Percentiles rank a stretch among this genome's conserved stretches.
Evolutionary conservation across 2,329 filamentous ascomycete genomes (phyloP).

Genomic region (Ophiostoma novo-ulmi): DNA sequence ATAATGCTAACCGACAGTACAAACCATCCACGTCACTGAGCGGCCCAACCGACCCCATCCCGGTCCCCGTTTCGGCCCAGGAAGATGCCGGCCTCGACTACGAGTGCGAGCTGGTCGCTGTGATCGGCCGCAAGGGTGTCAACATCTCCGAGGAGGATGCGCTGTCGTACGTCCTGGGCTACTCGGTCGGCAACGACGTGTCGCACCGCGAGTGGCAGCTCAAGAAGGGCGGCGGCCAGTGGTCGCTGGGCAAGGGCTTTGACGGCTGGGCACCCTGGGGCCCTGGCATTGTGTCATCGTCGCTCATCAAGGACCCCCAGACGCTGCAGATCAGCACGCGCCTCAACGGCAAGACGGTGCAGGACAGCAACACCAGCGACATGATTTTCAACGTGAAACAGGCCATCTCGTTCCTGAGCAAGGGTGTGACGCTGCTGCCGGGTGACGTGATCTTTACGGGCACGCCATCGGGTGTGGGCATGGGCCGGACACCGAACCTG

Average conservation of each 20-base stretch:
- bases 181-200: conserved; percentile 73
- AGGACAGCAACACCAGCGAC: conserved; percentile 54
- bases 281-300: conserved; percentile 60
- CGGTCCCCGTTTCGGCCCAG: conserved; percentile 61
- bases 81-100: conserved; percentile 65
- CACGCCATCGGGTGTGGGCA: conserved; percentile 65
- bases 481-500: conserved; percentile 60
- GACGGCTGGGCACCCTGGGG: conserved; percentile 72
- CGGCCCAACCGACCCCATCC: conserved; percentile 61
- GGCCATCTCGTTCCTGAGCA: conserved; percentile 55
- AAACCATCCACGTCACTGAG: conserved; percentile 63
- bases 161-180: conserved; percentile 68
- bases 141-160: conserved; percentile 62
- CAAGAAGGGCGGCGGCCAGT: conserved; percentile 62
- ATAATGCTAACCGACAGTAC: conserved; percentile 40
- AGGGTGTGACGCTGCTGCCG: conserved; percentile 57
- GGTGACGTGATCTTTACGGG: conserved; percentile 64
- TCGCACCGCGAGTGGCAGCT: conserved; percentile 74
- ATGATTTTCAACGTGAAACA: conserved; percentile 60
- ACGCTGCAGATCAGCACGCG: conserved; percentile 52
- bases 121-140: conserved; percentile 63
- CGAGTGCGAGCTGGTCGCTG: conserved; percentile 70
- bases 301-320: conserved; percentile 52
- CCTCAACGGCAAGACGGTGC: conserved; percentile 54
- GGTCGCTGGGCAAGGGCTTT: conserved; percentile 67